Percentiles rank a stretch among this genome's conserved stretches.
Evolutionary conservation across 2,329 filamentous ascomycete species (phyloP).

Genomic region (Aspergillus sp.): DNA sequence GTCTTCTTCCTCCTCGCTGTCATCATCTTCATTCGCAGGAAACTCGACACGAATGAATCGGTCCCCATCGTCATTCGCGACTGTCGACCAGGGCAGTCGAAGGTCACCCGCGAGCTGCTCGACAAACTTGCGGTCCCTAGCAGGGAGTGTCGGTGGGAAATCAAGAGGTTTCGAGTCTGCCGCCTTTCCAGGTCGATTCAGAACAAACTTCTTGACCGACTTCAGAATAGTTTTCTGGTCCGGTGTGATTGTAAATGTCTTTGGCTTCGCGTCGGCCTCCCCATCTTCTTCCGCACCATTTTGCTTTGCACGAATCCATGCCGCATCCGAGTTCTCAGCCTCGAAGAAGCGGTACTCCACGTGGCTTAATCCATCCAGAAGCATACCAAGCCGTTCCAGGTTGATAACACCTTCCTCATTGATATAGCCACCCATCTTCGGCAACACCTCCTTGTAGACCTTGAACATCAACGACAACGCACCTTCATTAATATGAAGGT

Average conservation of each 20-base stretch:
- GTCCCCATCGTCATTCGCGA: conserved; percentile 67
- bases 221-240: conserved; percentile 82
- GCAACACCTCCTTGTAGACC: conserved; percentile 89
- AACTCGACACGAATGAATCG: conserved; percentile 69
- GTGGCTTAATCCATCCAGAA: conserved; percentile 83
- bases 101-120: conserved; percentile 79
- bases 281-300: conserved; percentile 70
- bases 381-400: conserved; percentile 72
- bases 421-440: conserved; percentile 88
- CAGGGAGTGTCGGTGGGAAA: conserved; percentile 72
- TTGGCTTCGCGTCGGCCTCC: conserved; percentile 59
- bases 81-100: conserved; percentile 67
- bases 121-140: conserved; percentile 89
- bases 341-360: conserved; percentile 95
- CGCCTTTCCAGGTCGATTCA: conserved; percentile 63
- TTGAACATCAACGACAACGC: conserved; percentile 96
- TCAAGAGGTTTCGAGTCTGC: conserved; percentile 64
- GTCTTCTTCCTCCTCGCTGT: conserved; percentile 72
- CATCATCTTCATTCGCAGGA: conserved; percentile 54
- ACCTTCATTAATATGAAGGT: conserved; percentile 97
- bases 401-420: conserved; percentile 96
- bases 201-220: conserved; percentile 80
- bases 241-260: conserved; percentile 74
- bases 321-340: conserved; percentile 81
- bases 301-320: conserved; percentile 89